Percentiles rank a stretch among this genome's conserved stretches.
These are phyloP conservation scores for Magnolia officinalis DNA, from an alignment of 164 flowering plant species.

Conservation along the genomic window DNA sequence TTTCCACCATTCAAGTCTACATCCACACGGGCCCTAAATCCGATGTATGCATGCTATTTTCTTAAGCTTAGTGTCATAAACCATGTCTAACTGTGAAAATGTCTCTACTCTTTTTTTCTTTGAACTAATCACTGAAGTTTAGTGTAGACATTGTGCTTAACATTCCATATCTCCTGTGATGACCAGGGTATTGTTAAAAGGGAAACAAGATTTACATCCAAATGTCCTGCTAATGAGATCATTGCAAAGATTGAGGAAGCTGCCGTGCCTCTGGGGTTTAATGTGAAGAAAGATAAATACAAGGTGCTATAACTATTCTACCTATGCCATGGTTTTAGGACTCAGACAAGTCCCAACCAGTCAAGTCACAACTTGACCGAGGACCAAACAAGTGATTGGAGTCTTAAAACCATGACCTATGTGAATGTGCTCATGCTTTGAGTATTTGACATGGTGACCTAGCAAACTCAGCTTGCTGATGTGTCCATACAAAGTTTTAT, in stretches of 20 bases:
- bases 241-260: slow-evolving; percentile 85
- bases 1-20: no score
- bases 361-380: not conserved
- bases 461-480: not conserved
- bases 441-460: not conserved
- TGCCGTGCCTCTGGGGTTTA: slow-evolving; percentile 92
- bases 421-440: not conserved
- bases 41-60: no score
- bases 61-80: no score
- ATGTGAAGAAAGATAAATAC: slow-evolving; percentile 80
- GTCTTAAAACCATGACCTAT: no score
- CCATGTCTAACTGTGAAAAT: no score
- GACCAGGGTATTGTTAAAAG: slow-evolving; percentile 81
- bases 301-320: slow-evolving; percentile 45
- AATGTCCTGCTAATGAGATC: slow-evolving; percentile 76
- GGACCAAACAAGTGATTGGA: not conserved
- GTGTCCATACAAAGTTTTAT: not conserved
- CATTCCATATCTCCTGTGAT: not conserved
- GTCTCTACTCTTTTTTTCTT: not conserved
- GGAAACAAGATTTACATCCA: slow-evolving; percentile 93
- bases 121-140: not conserved
- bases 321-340: not conserved
- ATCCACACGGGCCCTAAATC: no score
- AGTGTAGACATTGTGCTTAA: not conserved
- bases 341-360: not conserved